A percentile compares a stretch with the other conserved stretches of the same genome.
phyloP scores from a whole-genome alignment of 441 rosid genomes.

The Flueggea neowawraea region DNA sequence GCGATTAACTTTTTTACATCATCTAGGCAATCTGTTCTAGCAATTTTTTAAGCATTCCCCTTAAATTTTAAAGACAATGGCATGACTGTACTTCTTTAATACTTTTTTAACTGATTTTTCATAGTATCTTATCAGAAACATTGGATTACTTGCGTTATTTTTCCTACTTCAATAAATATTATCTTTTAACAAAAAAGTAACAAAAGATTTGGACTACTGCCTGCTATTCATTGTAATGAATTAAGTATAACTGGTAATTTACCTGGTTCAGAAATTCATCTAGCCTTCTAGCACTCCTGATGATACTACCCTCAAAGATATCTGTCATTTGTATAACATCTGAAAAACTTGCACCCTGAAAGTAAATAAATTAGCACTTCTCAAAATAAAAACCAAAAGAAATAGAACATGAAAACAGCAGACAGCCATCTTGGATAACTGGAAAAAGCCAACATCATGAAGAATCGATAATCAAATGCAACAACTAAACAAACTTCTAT shows the following conservation, averaged over 20 bases:
- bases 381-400: slow-evolving; percentile 3
- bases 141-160: no score
- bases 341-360: slow-evolving; percentile 85
- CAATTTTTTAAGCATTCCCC: no score
- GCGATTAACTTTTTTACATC: no score
- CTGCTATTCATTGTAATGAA: background rate
- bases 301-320: slow-evolving; percentile 95
- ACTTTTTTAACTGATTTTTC: no score
- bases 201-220: background rate
- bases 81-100: no score
- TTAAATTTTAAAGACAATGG: no score
- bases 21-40: no score
- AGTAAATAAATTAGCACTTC: slow-evolving; percentile 2
- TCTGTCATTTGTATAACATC: slow-evolving; percentile 96
- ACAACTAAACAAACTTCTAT: background rate
- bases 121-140: no score
- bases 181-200: no score
- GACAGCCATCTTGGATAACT: background rate
- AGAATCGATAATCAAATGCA: background rate
- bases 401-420: background rate
- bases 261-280: slow-evolving; percentile 99
- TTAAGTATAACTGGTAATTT: slow-evolving; percentile 6
- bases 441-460: background rate
- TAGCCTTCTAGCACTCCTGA: slow-evolving; percentile 89
- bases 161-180: no score